Base-by-base conservation (phyloP, 805 yeast genomes). In the Kodamaea fukazawae region DNA sequence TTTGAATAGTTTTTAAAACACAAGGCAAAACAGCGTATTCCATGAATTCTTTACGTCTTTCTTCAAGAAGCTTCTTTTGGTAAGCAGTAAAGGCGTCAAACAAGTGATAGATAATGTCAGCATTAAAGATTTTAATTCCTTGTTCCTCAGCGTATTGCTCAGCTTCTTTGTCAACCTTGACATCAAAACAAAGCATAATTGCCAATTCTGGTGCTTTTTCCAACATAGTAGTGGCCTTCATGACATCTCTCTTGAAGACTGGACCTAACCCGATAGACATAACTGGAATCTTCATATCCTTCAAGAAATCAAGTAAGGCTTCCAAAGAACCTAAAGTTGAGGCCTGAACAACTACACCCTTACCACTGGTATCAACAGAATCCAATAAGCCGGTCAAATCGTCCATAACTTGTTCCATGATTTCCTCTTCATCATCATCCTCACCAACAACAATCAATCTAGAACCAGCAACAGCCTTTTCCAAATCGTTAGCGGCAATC, bases 211-310 rank as follows among this genome's bases (percentile, higher is more conserved):
- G 91, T 16, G 96, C 97, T 65, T 84, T 89, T 48, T 93, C 99
- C 61, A 93, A 75, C 99, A 93, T 93, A 1, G 99, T 82, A 17
- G 90, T 77, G 8, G 97, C 96, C 61, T 89, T 87, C 95, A 93
- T 93, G 34, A 93, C 96, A 72, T 93, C 99, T 71, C 97, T 84
- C 71, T 91, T 93, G 74, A 70, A 93, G 29, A 93, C 99, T 40
- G 99, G 99, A 57, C 99, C 99, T 61, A 93, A 76, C 40, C 97
- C 96, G 59, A 93, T 90, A 26, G 96, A 86, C 96, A 91, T 89
- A 27, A 93, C 99, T 14, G 99, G 99, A 65, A 93, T 93, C 76
- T 93, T 93, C 97, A 90, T 87, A 57, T 87, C 96, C 69, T 91
- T 91, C 63, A 93, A 78, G 87, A 93, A 93, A 66, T 91, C 98